Evolutionary conservation across 805 yeast genomes (phyloP), one percentile per base, ranked within the genome.

Genomic region (Cyberlindnera subsufficiens): DNA sequence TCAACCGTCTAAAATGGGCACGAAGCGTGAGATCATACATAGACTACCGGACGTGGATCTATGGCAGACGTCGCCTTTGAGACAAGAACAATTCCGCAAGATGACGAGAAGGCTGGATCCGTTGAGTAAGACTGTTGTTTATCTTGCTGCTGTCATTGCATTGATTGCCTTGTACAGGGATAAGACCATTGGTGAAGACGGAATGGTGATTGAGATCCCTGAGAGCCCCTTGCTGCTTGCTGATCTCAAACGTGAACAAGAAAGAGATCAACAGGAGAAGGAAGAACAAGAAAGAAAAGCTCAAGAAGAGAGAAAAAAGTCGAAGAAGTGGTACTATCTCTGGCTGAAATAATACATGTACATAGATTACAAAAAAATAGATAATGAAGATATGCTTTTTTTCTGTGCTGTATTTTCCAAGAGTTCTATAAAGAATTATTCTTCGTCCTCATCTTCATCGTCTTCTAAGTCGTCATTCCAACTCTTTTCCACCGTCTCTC

Each of bases 401-500:
- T 22, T 22, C 27, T 22, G 27, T 22, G 27, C 27, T 22, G 27
- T 22, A 22, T 22, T 22, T 22, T 22, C 11, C 27, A 22, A 22
- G 10, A 22, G 27, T 22, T 22, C 27, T 22, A 22, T 22, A 22
- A 22, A 22, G 27, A 22, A 22, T 22, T 68, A 72, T 11, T 64
- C 54, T 0, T 49, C 58, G 10, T 55, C 56, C 5, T 51, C 59
- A 16, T 69, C 80, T 0, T 74, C 82, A 10, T 77, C 78, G 15
- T 77, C 84, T 44, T 69, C 62, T 56, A 82, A 74, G 52, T 83
- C 89, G 56, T 87, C 96, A 37, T 81, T 82, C 97, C 97, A 90
- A 54, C 95, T 86, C 51, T 77, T 82, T 55, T 93, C 99, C 32
- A 93, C 99, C 0, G 97, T 88, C 61, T 89, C 95, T 52, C 95